phyloP scores from a whole-genome alignment of 306 rosid species.

The Trifolium dubium region DNA sequence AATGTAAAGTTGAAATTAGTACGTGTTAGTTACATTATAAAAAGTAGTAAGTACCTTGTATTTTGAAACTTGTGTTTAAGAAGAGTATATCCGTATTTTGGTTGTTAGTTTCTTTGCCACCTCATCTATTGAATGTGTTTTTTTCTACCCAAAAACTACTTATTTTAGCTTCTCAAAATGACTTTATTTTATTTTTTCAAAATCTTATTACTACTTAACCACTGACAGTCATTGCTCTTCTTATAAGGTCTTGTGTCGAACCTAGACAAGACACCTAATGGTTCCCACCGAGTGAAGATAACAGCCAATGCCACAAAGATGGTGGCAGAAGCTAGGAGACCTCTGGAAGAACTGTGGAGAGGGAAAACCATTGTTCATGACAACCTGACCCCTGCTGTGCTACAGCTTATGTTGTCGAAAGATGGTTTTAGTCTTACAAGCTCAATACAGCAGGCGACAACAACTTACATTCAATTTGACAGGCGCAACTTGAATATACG shows the following conservation, averaged over 20 bases:
- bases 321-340: neutral
- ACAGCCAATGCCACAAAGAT: neutral
- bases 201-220: neutral
- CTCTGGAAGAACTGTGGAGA: neutral
- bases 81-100: no score
- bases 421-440: neutral
- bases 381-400: neutral
- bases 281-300: neutral
- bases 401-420: neutral
- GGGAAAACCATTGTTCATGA: neutral
- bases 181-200: no score
- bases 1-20: neutral
- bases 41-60: neutral
- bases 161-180: no score
- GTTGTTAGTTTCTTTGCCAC: neutral
- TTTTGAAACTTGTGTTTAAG: neutral
- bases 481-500: neutral
- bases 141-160: neutral
- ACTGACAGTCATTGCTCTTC: neutral
- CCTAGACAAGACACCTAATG: neutral
- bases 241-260: neutral
- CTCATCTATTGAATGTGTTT: neutral
- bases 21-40: neutral
- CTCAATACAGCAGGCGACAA: neutral
- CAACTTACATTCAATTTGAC: neutral